Base-by-base conservation (phyloP, 768 basidiomycete genomes). In the Arthromyces matolae region DNA sequence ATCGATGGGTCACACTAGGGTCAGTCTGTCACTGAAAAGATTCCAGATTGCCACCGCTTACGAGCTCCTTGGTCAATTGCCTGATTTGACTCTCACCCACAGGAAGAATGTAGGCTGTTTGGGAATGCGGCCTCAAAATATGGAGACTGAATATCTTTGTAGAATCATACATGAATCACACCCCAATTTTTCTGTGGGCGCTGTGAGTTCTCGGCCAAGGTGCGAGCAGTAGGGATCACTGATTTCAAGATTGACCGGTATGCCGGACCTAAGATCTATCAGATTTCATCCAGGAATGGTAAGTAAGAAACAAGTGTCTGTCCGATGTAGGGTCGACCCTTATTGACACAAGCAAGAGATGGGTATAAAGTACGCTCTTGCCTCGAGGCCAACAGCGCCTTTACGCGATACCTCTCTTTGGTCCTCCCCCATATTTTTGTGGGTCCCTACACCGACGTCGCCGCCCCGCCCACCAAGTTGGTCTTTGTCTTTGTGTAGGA, bases 361-460 rank as follows among this genome's bases (percentile, higher is more conserved):
- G 40, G 44, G 50, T 60, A 60, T 60, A 60, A 60, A 60, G 52
- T 20, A 52, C 24, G 27, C 16, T 36, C 23, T 20, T 46, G 56
- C 56, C 56, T 60, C 59, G 56, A 60, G 59, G 59, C 56, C 27
- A 22, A 45, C 36, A 25, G 49, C 46, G 47, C 52, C 53, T 57
- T 54, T 53, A 50, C 47, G 59, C 54, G 59, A 60, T 53, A 60
- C 59, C 59, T 54, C 52, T 35, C 46, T 54, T 50, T 48, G 45
- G 43, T 38, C 51, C 47, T 53, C 49, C 42, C 37, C 44, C 35
- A 41, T 52, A 45, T 41, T 42, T 52, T 33, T 53, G 53, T 55
- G 50, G 58, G 52, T 55, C 54, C 57, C 7, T 36, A n/a, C 25
- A 46, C 51, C 49, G 56, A 47, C 45, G 16, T 41, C 46, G 46